phyloP scores from a whole-genome alignment of 1,139 yeast genomes.

The Diutina catenulata region DNA sequence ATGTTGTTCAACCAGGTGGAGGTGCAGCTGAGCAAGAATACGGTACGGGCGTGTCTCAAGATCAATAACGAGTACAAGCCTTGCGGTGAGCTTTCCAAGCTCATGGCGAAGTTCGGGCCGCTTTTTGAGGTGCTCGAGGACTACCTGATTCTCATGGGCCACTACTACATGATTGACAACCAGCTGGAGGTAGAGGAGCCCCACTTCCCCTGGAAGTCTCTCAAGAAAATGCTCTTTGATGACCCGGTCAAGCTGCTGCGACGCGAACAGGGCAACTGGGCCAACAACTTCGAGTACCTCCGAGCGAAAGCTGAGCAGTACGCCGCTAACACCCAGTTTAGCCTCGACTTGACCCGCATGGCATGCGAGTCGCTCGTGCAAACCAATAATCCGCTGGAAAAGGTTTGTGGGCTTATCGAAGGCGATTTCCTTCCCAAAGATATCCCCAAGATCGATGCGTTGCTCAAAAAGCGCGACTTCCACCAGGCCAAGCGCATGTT shows the following conservation, averaged over 20 bases:
- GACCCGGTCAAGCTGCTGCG: conserved; percentile 19
- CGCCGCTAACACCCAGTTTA: conserved; percentile 12
- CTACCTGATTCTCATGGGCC: conserved; percentile 28
- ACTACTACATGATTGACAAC: conserved; percentile 17
- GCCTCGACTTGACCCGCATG: conserved; percentile 24
- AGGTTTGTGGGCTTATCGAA: conserved; percentile 25
- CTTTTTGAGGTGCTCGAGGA: conserved; percentile 29
- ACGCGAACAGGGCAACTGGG: conserved; percentile 15
- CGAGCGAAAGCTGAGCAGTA: conserved; percentile 13
- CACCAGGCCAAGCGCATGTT: conserved; percentile 29
- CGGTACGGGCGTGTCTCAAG: conserved; percentile 50
- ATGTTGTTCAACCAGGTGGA: conserved; percentile 41
- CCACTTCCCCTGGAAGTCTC: conserved; percentile 17
- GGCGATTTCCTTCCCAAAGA: conserved; percentile 33
- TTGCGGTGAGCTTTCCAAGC: conserved; percentile 43
- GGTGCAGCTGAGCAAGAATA: conserved; percentile 35
- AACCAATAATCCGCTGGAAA: conserved; percentile 12
- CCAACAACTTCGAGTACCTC: conserved; percentile 25
- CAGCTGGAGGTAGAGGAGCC: conserved; percentile 10
- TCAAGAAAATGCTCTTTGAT: conserved; percentile 16
- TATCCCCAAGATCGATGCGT: conserved; percentile 31
- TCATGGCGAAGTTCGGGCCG: conserved; percentile 21
- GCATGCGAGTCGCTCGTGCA: conserved; percentile 37
- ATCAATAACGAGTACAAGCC: conserved; percentile 52
- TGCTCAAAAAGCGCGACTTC: conserved; percentile 27